Conservation (phyloP, 2,329 filamentous ascomycete genomes). For the Ascochyta koolunga region DNA sequence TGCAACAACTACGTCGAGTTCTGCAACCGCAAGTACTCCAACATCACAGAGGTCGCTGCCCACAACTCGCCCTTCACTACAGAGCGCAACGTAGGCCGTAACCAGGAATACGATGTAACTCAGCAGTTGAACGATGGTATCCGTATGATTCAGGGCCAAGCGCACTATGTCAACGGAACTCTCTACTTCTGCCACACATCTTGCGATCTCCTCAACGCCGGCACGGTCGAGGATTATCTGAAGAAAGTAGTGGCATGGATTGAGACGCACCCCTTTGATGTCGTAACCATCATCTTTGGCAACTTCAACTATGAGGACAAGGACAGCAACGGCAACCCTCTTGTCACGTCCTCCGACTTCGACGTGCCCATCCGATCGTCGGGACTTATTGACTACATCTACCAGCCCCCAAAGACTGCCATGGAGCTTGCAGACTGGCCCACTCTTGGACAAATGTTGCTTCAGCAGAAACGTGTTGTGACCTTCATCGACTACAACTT, state of each 20-base stretch:
- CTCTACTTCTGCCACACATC: constrained; percentile 85
- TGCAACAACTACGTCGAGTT: constrained; percentile 51
- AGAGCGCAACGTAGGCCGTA: constrained; percentile 42
- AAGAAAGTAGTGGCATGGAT: constrained; percentile 75
- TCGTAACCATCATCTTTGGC: constrained; percentile 85
- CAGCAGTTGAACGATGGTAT: constrained; percentile 50
- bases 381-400: constrained; percentile 76
- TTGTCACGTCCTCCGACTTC: constrained; percentile 69
- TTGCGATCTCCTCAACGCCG: constrained; percentile 83
- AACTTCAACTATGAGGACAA: constrained; percentile 64
- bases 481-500: constrained; percentile 58
- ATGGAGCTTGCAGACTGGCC: constrained; percentile 85
- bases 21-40: constrained; percentile 48
- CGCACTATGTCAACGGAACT: constrained; percentile 63
- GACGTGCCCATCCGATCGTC: constrained; percentile 71
- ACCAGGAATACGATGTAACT: constrained; percentile 47
- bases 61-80: constrained; percentile 49
- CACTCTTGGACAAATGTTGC: constrained; percentile 69
- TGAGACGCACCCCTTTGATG: constrained; percentile 78
- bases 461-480: constrained; percentile 46
- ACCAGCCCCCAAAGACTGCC: constrained; percentile 74
- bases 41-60: constrained; percentile 51
- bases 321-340: constrained; percentile 47
- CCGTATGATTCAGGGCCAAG: constrained; percentile 63
- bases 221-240: constrained; percentile 78